phyloP scores from a whole-genome alignment of 768 basidiomycete species.

The Podaxis sp. region DNA sequence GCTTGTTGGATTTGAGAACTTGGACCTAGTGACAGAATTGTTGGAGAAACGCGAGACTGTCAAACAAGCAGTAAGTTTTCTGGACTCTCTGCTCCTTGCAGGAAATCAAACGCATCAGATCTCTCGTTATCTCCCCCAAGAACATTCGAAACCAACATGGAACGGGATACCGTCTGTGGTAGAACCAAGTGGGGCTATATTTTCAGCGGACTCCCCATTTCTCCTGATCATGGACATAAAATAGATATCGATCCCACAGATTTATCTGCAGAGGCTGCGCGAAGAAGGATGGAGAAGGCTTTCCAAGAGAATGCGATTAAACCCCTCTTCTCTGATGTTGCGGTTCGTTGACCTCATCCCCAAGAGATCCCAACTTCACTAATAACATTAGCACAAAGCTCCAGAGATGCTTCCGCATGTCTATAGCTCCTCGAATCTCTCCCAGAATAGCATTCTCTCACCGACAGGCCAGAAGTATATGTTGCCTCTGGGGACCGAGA shows the following conservation, averaged over 20 bases:
- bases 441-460: conserved; percentile 67
- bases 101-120: conserved; percentile 6
- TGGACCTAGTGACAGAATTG: conserved; percentile 76
- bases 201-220: neutral
- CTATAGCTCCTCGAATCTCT: conserved; percentile 64
- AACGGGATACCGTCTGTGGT: neutral
- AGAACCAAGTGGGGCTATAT: neutral
- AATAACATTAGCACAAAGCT: conserved; percentile 40
- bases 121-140: conserved; percentile 8
- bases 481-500: conserved; percentile 80
- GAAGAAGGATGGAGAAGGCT: conserved; percentile 59
- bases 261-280: conserved; percentile 37
- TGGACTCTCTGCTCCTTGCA: neutral
- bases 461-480: conserved; percentile 75
- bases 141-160: neutral
- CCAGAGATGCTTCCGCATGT: conserved; percentile 83
- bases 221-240: neutral
- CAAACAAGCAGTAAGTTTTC: conserved; percentile 44
- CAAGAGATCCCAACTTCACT: neutral
- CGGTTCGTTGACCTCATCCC: conserved; percentile 27
- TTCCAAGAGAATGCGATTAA: conserved; percentile 62
- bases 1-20: conserved; percentile 79
- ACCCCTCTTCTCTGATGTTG: conserved; percentile 59
- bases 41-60: conserved; percentile 54
- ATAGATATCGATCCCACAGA: neutral